Conservation (phyloP, 2,329 filamentous ascomycete genomes). For the Raffaelea deltoideospora region DNA sequence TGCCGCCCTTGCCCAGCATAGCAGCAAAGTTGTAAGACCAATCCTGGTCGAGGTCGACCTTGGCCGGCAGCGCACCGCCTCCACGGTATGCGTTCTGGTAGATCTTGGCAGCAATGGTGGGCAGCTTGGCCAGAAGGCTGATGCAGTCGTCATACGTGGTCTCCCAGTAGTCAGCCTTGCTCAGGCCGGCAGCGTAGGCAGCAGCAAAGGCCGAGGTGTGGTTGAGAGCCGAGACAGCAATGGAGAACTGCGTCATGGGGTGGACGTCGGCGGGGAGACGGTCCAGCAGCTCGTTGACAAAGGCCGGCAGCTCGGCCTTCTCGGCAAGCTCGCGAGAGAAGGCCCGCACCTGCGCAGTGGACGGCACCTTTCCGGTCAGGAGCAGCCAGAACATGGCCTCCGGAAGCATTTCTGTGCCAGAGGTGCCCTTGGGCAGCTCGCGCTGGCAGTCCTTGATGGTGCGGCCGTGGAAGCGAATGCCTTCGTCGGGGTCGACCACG, state of each 20-base stretch:
- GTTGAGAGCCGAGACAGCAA: constrained; percentile 89
- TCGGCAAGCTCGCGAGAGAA: constrained; percentile 80
- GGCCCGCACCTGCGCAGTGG: constrained; percentile 61
- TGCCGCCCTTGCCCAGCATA: constrained; percentile 81
- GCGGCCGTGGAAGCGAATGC: constrained; percentile 93
- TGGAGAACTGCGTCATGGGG: constrained; percentile 96
- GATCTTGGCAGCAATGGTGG: constrained; percentile 92
- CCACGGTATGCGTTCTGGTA: constrained; percentile 83
- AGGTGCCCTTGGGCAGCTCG: constrained; percentile 80
- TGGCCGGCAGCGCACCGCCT: constrained; percentile 54
- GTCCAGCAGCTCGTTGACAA: constrained; percentile 78
- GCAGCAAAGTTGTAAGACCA: constrained; percentile 99
- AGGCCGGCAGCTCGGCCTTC: constrained; percentile 66
- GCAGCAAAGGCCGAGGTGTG: constrained; percentile 89
- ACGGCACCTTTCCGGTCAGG: constrained; percentile 82
- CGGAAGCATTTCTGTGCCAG: constrained; percentile 91
- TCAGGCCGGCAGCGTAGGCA: constrained; percentile 77
- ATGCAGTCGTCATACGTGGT: constrained; percentile 94
- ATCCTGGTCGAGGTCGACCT: constrained; percentile 73
- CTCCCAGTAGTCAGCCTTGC: constrained; percentile 98
- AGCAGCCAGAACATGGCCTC: constrained; percentile 99
- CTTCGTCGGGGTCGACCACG: constrained; percentile 89
- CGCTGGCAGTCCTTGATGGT: constrained; percentile 97
- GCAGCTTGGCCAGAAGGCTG: constrained; percentile 85
- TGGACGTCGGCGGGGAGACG: constrained; percentile 80